Evolutionary conservation across 2,329 filamentous ascomycete genomes (phyloP).

Genomic region (Aspergillus viridinutans): DNA sequence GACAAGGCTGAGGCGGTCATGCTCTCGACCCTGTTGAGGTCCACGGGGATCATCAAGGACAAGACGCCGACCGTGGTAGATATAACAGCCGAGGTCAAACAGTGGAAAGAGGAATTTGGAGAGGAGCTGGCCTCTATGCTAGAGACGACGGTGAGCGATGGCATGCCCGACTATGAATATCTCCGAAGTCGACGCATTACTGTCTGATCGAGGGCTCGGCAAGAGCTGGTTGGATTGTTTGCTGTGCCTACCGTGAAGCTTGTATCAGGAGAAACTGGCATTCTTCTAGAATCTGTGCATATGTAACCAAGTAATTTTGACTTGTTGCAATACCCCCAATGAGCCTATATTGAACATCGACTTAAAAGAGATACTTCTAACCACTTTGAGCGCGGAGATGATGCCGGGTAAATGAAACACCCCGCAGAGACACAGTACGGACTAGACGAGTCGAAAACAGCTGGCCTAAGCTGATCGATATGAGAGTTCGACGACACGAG

Average conservation of each 20-base stretch:
- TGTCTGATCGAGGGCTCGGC: background rate
- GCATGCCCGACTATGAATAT: slow-evolving; percentile 41
- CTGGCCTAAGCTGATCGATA: background rate
- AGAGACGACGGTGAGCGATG: slow-evolving; percentile 23
- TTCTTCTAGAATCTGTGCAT: background rate
- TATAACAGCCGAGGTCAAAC: slow-evolving; percentile 28
- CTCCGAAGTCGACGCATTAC: slow-evolving; percentile 24
- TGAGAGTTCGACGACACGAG: background rate
- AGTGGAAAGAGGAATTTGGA: slow-evolving; percentile 38
- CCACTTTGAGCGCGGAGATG: background rate
- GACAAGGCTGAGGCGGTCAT: slow-evolving; percentile 12
- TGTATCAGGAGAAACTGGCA: background rate
- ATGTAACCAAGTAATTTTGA: background rate
- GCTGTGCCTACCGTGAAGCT: background rate
- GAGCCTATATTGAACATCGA: no score
- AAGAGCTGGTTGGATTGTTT: background rate
- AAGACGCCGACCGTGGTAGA: slow-evolving; percentile 29
- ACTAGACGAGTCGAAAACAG: background rate
- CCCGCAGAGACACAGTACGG: background rate
- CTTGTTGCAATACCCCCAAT: background rate
- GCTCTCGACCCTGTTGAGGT: slow-evolving; percentile 28
- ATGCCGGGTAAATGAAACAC: background rate
- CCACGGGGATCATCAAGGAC: slow-evolving; percentile 30
- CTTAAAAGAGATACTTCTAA: background rate
- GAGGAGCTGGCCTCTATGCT: slow-evolving; percentile 21